Base-by-base conservation (phyloP, 768 basidiomycete genomes). In the Chalciporus pseudorubinellus region DNA sequence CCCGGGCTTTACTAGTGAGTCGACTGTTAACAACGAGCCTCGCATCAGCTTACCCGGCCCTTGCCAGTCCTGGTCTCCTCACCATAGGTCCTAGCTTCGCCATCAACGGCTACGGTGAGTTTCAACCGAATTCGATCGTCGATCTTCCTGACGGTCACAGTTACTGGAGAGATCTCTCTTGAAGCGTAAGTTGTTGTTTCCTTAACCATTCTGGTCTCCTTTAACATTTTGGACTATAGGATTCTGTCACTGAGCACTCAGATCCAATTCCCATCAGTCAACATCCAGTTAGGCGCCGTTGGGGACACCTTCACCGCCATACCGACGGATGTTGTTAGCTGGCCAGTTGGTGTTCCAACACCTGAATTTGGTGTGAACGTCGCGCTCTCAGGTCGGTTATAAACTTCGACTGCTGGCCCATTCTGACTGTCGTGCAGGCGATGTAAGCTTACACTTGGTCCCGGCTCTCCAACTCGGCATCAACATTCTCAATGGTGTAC, bases 381-480 rank as follows among this genome's bases (percentile, higher is more conserved):
- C 16, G 16, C 16, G 6, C 34, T 36, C 14, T 14, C 34, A n/a
- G 34, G 34, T 36, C 3, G 12, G 29, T 31, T 13, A 2, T 31
- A 1, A 31, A 13, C 29, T 12, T 31, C 12, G 13, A 11, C 10
- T 31, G 10, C 13, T 2, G 29, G 29, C 29, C 12, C 11, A 12
- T 12, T 11, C 29, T 31, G 13, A 31, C 29, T 2, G 29, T 11
- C 29, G 10, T n/a, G 34, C 48, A 26, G 64, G 64, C 20, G 56
- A 60, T 43, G 22, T 66, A 1, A 57, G 51, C 18, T 46, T 61
- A 12, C 65, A 63, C 46, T 45, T 63, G 18, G 58, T 63, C 3
- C 65, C 65, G 7, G 40, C 55, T 20, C 33, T 65, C 16, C 65
- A 63, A 40, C 46, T 67, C 16, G 65, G 65, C 12, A 33, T 65